Base-by-base conservation (phyloP, 2,329 filamentous ascomycete species). In the Daldinia sp. region DNA sequence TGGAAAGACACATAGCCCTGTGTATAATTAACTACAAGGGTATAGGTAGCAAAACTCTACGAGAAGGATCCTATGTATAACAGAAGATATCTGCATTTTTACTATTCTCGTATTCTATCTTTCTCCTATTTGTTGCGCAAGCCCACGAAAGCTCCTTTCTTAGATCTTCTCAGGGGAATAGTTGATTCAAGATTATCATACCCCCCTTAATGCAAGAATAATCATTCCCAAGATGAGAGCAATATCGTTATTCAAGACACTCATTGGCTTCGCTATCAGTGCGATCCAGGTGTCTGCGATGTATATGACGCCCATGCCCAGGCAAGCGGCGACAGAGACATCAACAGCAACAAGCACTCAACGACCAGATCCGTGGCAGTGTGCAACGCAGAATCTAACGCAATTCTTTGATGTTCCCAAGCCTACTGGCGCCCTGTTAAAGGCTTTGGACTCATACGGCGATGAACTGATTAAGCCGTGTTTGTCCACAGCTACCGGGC, bases 361-460 rank as follows among this genome's bases (percentile, higher is more conserved):
- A 37, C 35, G 35, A 3, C 30, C 48, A 2, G 59, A 62, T 15
- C 59, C 59, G 0, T 62, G 59, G 59, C 23, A 42, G 18, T 62
- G 59, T 37, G 59, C 28, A n/a, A 62, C 39, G 13, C 39, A 62
- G 50, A 62, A 62, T 10, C 41, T 62, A 18, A 62, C 50, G 15
- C 48, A 62, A 12, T 62, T 46, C 6, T 60, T 65, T 20, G 57
- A 65, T 39, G 56, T 65, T 33, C 63, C 63, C 3, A 65, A 55
- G 46, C 56, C 63, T 13, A 65, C 48, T 7, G 39, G 63, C 23
- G 20, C 15, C 4, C 63, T 65, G 9, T n/a, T 60, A 15, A 33
- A 53, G 12, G 63, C 39, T 2, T 23, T 65, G 26, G 2, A 41
- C 18, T 59, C 57, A 2, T 65, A 65, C 15, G 63, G 44, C 39